Evolutionary conservation across 2,329 filamentous ascomycete genomes (phyloP), one percentile per base, ranked within the genome.

Genomic region (Talaromyces sp.): DNA sequence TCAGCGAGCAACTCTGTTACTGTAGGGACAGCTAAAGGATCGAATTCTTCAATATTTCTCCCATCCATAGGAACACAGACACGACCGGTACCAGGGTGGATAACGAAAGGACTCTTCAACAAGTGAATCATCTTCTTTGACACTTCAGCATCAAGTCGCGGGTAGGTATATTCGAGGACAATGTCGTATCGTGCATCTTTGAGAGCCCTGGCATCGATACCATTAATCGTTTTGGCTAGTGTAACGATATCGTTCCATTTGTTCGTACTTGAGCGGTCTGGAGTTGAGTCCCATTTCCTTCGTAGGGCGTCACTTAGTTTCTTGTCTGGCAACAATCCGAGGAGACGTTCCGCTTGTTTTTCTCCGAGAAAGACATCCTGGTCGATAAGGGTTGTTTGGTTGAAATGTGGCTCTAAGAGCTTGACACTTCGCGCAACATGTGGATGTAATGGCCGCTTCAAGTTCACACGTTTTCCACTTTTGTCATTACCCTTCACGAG

Each of bases 71-170:
- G 95, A 61, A 99, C 95, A 81, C 95, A 99, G 6, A 99, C 92
- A 63, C 94, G 83, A 0, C 95, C 94, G 0, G 95, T 99, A 19
- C 93, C 93, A 0, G 95, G 95, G 76, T 99, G 95, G 43, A 99
- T 89, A 67, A 97, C 94, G 74, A 99, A 99, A 0, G 95, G 95
- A 68, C 90, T 93, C 77, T 99, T 99, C 71, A 99, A 88, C 84
- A 99, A 87, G 85, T 99, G 95, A 81, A 97, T 98, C 65, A 96
- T 87, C 77, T 97, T 97, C 83, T 98, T 98, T 75, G 91, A 95
- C 75, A 99, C 95, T 78, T 97, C 93, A 68, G 95, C 93, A 83
- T 99, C 95, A 63, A 99, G 90, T 45, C 95, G 90, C 2, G 95
- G 95, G 78, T 99, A 99, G 6, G 95, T 97, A 80, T 99, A 98